Evolutionary conservation across 2,329 filamentous ascomycete genomes (phyloP), one percentile per base, ranked within the genome.

Genomic region (Pseudocercospora ulei): DNA sequence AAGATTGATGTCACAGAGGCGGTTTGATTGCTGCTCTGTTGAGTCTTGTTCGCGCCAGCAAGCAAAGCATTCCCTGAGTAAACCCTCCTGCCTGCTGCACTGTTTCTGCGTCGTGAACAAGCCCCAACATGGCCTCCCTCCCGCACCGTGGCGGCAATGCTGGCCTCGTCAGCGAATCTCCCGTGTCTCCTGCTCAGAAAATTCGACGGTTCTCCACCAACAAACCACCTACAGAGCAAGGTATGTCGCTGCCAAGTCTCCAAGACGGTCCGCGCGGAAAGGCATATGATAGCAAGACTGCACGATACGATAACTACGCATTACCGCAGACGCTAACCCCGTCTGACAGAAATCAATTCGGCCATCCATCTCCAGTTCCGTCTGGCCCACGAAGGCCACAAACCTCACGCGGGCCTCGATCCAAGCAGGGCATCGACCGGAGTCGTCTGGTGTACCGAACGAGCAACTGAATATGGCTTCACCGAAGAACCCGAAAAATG

Each of bases 401-500:
- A 83, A 59, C 80, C 84, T 31, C 87, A 95, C 62, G 85, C 87
- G 44, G 88, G 87, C 53, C 79, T 95, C 50, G 87, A 95, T 57
- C 81, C 85, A 38, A 82, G 78, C 45, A 77, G 86, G 62, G 82
- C 85, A 28, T 92, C 83, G 9, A 96, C 88, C 8, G 88, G 88
- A 63, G 88, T 95, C 3, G 82, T 95, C 48, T 95, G 88, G 88
- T 86, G 80, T 50, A 85, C 80, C 2, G 82, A 90, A 65, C 80
- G 84, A 53, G 87, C 87, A 38, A 75, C 78, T 60, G 86, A 95
- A 64, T 82, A 88, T 65, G 88, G 88, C 53, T 95, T 81, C 67
- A 67, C 53, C 35, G 87, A 95, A 3, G 72, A 87, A 51, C 87
- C 85, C 7, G 72, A 81, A 2, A 65, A 71, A 48, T 95, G 88